A percentile compares a stretch with the other conserved stretches of the same genome.
These are phyloP conservation scores for Ceraceosorus guamensis DNA, from an alignment of 1,284 basidiomycete genomes.

Conservation along the genomic window DNA sequence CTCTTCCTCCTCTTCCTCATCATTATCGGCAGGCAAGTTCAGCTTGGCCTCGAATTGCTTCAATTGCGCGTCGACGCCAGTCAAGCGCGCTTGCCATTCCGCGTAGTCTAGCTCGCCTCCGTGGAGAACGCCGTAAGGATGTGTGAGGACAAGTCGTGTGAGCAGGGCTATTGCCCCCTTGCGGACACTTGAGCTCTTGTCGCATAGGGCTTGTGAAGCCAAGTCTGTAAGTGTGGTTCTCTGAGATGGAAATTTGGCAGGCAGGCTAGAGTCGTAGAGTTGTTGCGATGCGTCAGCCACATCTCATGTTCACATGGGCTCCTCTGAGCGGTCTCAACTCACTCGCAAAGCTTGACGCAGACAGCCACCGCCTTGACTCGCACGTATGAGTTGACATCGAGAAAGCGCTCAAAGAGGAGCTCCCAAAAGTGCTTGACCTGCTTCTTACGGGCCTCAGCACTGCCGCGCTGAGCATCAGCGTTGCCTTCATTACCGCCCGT, in stretches of 20 bases:
- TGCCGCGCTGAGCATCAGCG: conserved; percentile 28
- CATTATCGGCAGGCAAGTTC: conserved; percentile 31
- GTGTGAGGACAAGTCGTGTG: conserved; percentile 71
- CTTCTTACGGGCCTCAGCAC: conserved; percentile 60
- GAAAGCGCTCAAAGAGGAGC: conserved; percentile 72
- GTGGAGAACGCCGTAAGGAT: conserved; percentile 79
- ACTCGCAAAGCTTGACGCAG: conserved; percentile 62
- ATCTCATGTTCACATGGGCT: not conserved
- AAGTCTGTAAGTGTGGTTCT: conserved; percentile 68
- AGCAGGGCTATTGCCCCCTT: conserved; percentile 75
- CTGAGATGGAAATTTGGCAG: conserved; percentile 78
- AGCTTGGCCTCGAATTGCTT: conserved; percentile 47
- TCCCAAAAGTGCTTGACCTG: conserved; percentile 78
- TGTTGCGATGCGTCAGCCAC: not conserved
- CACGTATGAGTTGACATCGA: conserved; percentile 85
- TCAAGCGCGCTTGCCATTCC: conserved; percentile 67
- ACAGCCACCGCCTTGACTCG: conserved; percentile 77
- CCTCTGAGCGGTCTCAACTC: conserved; percentile 27
- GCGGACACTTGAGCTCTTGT: conserved; percentile 81
- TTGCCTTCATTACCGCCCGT: conserved; percentile 3
- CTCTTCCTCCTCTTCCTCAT: conserved; percentile 44
- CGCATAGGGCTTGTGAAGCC: conserved; percentile 73
- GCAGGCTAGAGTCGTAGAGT: conserved; percentile 55
- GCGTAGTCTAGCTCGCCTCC: conserved; percentile 70
- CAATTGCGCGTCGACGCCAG: conserved; percentile 55